A percentile compares a stretch with the other conserved stretches of the same genome.
Evolutionary conservation across 129 eudicot species (phyloP).

Genomic region (Flaveria robusta): DNA sequence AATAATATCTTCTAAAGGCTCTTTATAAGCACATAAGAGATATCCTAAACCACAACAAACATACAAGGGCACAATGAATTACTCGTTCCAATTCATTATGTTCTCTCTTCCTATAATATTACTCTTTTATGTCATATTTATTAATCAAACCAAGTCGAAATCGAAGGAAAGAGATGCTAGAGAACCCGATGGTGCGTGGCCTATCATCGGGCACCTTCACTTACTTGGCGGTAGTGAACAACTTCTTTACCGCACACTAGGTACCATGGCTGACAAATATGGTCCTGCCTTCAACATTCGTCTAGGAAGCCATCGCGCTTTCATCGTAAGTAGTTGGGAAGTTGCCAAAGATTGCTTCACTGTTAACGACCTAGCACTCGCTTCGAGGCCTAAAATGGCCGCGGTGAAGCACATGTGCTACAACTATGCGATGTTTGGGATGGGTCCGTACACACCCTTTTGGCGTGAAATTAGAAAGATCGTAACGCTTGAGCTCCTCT

Average conservation of each 20-base stretch:
- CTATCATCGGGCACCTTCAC: conserved; percentile 41
- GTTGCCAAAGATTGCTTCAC: conserved; percentile 19
- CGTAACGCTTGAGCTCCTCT: conserved; percentile 29
- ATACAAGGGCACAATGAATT: background rate
- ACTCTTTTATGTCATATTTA: background rate
- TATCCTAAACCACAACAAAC: background rate
- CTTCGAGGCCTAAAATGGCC: conserved; percentile 20
- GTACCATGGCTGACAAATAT: conserved; percentile 32
- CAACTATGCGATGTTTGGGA: conserved; percentile 31
- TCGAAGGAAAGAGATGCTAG: conserved; percentile 4
- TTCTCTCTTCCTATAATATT: background rate
- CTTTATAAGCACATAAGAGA: background rate
- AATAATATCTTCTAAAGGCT: no score
- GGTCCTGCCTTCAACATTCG: conserved; percentile 34
- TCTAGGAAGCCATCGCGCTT: conserved; percentile 20
- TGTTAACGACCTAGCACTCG: conserved; percentile 18
- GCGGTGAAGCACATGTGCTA: conserved; percentile 31
- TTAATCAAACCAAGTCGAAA: background rate
- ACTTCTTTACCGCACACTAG: conserved; percentile 24
- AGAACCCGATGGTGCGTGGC: conserved; percentile 35
- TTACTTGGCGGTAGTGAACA: conserved; percentile 16
- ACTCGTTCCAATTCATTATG: background rate
- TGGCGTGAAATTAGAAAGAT: conserved; percentile 44
- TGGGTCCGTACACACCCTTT: conserved; percentile 31
- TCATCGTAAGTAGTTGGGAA: conserved; percentile 32